Evolutionary conservation across 345 rosid species (phyloP).

Genomic region (Lagerstroemia speciosa): DNA sequence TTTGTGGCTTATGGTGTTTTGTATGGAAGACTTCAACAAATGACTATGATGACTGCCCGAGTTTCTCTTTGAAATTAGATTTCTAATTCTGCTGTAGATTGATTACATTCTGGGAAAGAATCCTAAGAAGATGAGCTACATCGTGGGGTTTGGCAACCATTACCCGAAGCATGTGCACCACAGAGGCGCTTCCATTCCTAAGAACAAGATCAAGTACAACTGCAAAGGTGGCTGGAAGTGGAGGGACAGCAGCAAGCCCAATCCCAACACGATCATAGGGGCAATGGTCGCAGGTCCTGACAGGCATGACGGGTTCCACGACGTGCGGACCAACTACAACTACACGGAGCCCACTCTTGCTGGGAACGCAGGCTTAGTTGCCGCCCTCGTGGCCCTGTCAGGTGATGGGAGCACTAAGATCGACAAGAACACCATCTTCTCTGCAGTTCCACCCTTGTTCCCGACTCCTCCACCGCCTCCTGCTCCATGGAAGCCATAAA

Average conservation of each 20-base stretch:
- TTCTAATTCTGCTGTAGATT: constrained; percentile 31
- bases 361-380: constrained; percentile 89
- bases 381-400: constrained; percentile 81
- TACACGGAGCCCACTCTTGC: constrained; percentile 94
- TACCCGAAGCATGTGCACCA: constrained; percentile 83
- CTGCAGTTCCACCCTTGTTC: constrained; percentile 90
- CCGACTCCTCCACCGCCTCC: constrained; percentile 98
- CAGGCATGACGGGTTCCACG: constrained; percentile 72
- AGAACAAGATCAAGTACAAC: constrained; percentile 69
- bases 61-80: not conserved
- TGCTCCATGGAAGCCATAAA: constrained; percentile 91
- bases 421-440: constrained; percentile 92
- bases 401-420: constrained; percentile 56
- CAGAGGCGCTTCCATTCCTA: constrained; percentile 87
- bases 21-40: no score
- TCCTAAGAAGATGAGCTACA: constrained; percentile 86
- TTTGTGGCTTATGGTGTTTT: no score
- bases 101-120: constrained; percentile 90
- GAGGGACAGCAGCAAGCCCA: constrained; percentile 77
- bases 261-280: constrained; percentile 77
- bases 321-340: constrained; percentile 81
- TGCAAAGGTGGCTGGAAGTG: constrained; percentile 98
- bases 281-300: constrained; percentile 99
- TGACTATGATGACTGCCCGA: no score
- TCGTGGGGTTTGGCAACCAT: constrained; percentile 77